Percentiles rank a stretch among this genome's conserved stretches.
Evolutionary conservation across 768 basidiomycete genomes (phyloP).

Genomic region (Russula griseocarnosa): DNA sequence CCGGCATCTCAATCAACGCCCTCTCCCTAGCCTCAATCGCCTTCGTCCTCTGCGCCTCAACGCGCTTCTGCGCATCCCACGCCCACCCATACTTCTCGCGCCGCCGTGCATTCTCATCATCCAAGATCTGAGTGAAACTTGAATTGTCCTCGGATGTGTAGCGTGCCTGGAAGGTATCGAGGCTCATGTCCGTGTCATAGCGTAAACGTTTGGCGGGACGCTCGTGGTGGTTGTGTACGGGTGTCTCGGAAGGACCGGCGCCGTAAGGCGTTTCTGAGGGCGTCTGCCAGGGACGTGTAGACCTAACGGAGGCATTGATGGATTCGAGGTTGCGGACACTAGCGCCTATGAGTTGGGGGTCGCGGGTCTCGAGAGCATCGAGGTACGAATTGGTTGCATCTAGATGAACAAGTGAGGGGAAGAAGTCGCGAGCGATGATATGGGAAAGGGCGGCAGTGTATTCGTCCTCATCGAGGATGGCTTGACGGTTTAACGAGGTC

Average conservation of each 20-base stretch:
- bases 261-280: constrained; percentile 68
- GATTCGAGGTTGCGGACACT: constrained; percentile 72
- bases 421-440: constrained; percentile 97
- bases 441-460: constrained; percentile 86
- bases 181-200: constrained; percentile 57
- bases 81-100: constrained; percentile 89
- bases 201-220: constrained; percentile 50
- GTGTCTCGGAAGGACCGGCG: constrained; percentile 60
- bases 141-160: constrained; percentile 98
- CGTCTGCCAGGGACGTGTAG: constrained; percentile 37
- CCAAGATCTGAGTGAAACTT: constrained; percentile 89
- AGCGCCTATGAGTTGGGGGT: constrained; percentile 69
- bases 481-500: constrained; percentile 65
- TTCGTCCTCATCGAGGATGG: constrained; percentile 86
- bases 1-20: constrained; percentile 61
- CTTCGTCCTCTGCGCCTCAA: constrained; percentile 60
- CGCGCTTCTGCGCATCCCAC: constrained; percentile 84
- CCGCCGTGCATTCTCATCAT: constrained; percentile 80
- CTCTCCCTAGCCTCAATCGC: constrained; percentile 66
- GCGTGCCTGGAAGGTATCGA: constrained; percentile 84
- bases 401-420: constrained; percentile 86
- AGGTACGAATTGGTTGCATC: constrained; percentile 87
- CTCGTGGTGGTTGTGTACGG: constrained; percentile 38
- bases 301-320: constrained; percentile 47
- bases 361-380: constrained; percentile 69